Evolutionary conservation across 2,329 filamentous ascomycete genomes (phyloP), one percentile per base, ranked within the genome.

Genomic region (Colletotrichum musicola): DNA sequence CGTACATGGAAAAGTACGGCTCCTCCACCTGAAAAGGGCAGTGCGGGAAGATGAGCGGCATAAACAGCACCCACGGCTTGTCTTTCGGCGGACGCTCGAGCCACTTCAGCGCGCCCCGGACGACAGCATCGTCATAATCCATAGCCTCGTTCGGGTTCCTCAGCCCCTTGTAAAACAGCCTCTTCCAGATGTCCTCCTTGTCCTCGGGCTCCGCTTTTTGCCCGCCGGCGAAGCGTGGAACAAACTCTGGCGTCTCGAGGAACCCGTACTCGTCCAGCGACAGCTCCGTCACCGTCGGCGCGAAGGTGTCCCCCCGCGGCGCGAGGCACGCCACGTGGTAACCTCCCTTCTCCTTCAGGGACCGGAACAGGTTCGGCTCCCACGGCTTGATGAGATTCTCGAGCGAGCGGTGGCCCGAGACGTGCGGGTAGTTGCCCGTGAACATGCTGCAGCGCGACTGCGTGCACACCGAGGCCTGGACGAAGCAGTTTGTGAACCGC

Each of bases 11-110:
- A 64, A 84, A 84, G 62, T 80, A 84, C 0, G 82, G 83, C 72
- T 84, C 82, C 64, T 85, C 83, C 1, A 84, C 82, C 22, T 81
- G 76, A 42, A 85, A 85, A 0, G 82, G 82, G n/a, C 80, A 82
- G 69, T 85, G 80, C 0, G 83, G 81, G 68, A 84, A 83, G 6
- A 81, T 71, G 0, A 83, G 72, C 0, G 82, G 81, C 76, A 84
- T 74, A 62, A 82, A 83, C 0, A 84, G 67, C 0, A 83, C 78
- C 80, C 80, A 83, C 1, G 81, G 81, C 65, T 78, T 78, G 56
- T 81, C 77, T 0, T 62, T 62, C 0, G 83, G 83, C 0, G 81
- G 82, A 18, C 76, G 78, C 18, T 83, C 79, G 0, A 85, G 73
- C 82, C 82, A 85, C 7, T 76, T 77, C 42, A 83, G 51, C 0